Percentiles rank a stretch among this genome's conserved stretches.
These are phyloP conservation scores for Didymella sp. DNA, from an alignment of 2,329 filamentous ascomycete species.

Conservation along the genomic window DNA sequence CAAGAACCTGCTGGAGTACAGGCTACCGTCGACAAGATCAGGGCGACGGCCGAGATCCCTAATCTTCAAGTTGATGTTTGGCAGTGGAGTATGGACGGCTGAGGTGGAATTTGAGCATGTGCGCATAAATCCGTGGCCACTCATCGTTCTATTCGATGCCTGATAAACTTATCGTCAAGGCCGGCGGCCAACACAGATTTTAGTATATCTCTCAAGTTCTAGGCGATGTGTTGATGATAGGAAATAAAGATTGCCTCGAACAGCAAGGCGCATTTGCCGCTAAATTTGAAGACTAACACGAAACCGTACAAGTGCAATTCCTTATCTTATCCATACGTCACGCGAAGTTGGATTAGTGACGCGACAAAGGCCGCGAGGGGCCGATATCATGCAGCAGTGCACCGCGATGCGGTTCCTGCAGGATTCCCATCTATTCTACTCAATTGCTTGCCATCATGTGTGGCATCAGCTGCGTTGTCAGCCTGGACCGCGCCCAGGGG, in stretches of 20 bases:
- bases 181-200: background rate
- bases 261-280: background rate
- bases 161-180: background rate
- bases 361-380: constrained; percentile 7
- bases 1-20: background rate
- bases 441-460: constrained; percentile 9
- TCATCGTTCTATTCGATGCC: background rate
- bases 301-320: constrained; percentile 1
- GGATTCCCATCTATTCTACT: constrained; percentile 1
- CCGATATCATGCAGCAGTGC: background rate
- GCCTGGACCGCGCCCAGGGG: constrained; percentile 10
- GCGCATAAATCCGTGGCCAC: background rate
- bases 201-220: background rate
- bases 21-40: background rate
- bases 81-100: background rate
- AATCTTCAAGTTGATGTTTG: background rate
- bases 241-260: constrained; percentile 2
- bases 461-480: constrained; percentile 18
- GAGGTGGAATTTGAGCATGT: background rate
- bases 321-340: constrained; percentile 18
- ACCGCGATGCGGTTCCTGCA: constrained; percentile 1
- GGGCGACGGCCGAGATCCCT: background rate
- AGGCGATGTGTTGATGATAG: background rate
- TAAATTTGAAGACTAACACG: background rate
- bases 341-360: constrained; percentile 11